Evolutionary conservation across 1,284 basidiomycete genomes (phyloP).

Genomic region (Cryptococcus sp.): DNA sequence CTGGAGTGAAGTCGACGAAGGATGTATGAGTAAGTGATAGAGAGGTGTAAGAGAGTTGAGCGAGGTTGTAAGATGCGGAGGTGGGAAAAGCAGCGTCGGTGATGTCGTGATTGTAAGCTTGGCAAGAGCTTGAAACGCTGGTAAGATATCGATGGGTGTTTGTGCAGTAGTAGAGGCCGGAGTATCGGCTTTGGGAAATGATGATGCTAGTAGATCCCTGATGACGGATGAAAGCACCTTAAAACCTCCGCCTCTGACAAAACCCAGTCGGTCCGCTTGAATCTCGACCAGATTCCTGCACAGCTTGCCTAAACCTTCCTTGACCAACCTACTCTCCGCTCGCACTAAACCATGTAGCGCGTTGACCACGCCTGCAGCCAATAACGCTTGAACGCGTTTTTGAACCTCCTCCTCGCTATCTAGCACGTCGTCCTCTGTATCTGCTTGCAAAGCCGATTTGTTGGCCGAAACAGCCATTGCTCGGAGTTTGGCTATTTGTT

Average conservation of each 20-base stretch:
- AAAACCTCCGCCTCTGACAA: conserved; percentile 80
- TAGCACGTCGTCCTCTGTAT: conserved; percentile 40
- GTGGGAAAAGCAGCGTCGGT: conserved; percentile 82
- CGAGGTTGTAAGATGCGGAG: conserved; percentile 64
- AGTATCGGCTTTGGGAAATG: not conserved
- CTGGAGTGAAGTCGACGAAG: conserved; percentile 71
- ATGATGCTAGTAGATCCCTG: conserved; percentile 35
- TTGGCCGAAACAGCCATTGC: conserved; percentile 62
- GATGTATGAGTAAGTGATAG: conserved; percentile 67
- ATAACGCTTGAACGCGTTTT: conserved; percentile 60
- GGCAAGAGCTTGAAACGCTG: conserved; percentile 82
- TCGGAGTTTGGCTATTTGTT: conserved; percentile 72
- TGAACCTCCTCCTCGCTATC: conserved; percentile 65
- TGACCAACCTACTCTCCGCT: conserved; percentile 54
- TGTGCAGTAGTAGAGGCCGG: not conserved
- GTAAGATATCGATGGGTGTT: conserved; percentile 56
- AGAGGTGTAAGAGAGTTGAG: conserved; percentile 79
- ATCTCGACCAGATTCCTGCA: conserved; percentile 74
- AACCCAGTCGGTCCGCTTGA: conserved; percentile 69
- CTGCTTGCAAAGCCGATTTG: conserved; percentile 48
- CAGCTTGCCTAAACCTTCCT: conserved; percentile 56
- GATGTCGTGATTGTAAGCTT: conserved; percentile 90
- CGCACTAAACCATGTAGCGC: conserved; percentile 64
- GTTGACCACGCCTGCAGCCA: conserved; percentile 65
- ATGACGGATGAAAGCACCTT: conserved; percentile 68